Evolutionary conservation across 306 rosid species (phyloP), one percentile per base, ranked within the genome.

Genomic region (Clitoria ternatea): DNA sequence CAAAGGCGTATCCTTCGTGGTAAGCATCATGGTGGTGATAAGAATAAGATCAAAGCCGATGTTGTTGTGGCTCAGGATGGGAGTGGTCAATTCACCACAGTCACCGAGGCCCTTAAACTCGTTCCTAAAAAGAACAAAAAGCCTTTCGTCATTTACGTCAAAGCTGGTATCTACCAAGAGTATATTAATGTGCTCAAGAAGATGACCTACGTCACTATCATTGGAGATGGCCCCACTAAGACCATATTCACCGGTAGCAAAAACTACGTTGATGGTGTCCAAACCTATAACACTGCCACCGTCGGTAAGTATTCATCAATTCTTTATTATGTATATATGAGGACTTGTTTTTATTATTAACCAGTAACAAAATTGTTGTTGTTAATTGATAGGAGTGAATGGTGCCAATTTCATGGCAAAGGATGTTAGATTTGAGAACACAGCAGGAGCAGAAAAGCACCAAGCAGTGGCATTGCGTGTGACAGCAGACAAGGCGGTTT

Each of bases 211-310:
- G 79, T 94, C 33, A 68, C 82, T 40, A 43, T 94, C 40, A 60
- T 91, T 27, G 99, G 97, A 14, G 99, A 94, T 54, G 99, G 99
- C 61, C 90, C 99, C 23, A 83, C 85, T 1, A 80, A 75, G 78
- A 89, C 96, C 53, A 85, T 8, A 61, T 79, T 95, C 85, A 80
- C 89, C 19, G 88, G 86, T 4, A 56, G 0, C 52, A 74, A 24
- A 69, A 87, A 83, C 87, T 87, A 13, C 12, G 10, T 11, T 0
- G 92, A 86, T 18, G 97, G 96, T 4, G 0, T 59, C 7, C 79
- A 77, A 14, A 88, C 97, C 1, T 87, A 82, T 79, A 14, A 24
- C 29, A 84, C 92, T 0, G 81, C 99, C 3, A 89, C 99, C 1
- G 61, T 94, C 50, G 52, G 98, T 92, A 61, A 50, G 81, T 40